A percentile compares a stretch with the other conserved stretches of the same genome.
phyloP scores from a whole-genome alignment of 768 basidiomycete genomes.

The Pleurotus citrinopileatus region DNA sequence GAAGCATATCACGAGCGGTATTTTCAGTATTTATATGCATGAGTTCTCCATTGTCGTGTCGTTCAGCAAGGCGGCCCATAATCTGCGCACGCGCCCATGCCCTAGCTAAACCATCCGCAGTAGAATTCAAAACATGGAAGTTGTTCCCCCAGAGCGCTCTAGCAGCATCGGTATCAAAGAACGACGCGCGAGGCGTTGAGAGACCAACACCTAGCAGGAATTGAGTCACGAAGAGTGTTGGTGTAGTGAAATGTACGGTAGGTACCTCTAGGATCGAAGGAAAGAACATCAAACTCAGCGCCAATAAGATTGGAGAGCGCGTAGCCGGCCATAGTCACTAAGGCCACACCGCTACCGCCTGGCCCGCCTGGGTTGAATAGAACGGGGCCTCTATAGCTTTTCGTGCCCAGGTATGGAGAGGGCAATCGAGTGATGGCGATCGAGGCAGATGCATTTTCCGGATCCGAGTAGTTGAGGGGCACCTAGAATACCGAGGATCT shows the following conservation, averaged over 20 bases:
- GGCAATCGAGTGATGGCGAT: slow-evolving; percentile 42
- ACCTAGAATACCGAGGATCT: slow-evolving; percentile 28
- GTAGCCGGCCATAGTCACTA: slow-evolving; percentile 21
- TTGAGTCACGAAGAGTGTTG: not conserved
- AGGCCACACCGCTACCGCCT: slow-evolving; percentile 40
- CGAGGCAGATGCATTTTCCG: slow-evolving; percentile 30
- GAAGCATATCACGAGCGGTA: slow-evolving; percentile 36
- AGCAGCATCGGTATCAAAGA: slow-evolving; percentile 34
- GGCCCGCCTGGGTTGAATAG: slow-evolving; percentile 48
- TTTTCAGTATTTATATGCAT: slow-evolving; percentile 34
- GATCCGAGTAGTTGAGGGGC: slow-evolving; percentile 43
- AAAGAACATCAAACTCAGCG: slow-evolving; percentile 42
- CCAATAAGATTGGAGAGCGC: slow-evolving; percentile 32
- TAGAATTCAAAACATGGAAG: slow-evolving; percentile 18
- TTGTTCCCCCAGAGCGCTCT: slow-evolving; percentile 23
- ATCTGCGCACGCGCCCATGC: slow-evolving; percentile 31
- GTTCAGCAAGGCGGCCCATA: slow-evolving; percentile 27
- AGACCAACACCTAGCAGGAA: slow-evolving; percentile 27
- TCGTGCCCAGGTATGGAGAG: slow-evolving; percentile 22
- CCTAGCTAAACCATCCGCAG: slow-evolving; percentile 23
- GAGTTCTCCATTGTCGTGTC: slow-evolving; percentile 24
- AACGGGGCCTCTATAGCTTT: slow-evolving; percentile 40
- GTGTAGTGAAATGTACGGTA: not conserved
- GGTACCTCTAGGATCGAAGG: slow-evolving; percentile 45
- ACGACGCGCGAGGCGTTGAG: slow-evolving; percentile 32